Evolutionary conservation across 2,329 filamentous ascomycete genomes (phyloP), one percentile per base, ranked within the genome.

Genomic region (Pestalotiopsis fici): DNA sequence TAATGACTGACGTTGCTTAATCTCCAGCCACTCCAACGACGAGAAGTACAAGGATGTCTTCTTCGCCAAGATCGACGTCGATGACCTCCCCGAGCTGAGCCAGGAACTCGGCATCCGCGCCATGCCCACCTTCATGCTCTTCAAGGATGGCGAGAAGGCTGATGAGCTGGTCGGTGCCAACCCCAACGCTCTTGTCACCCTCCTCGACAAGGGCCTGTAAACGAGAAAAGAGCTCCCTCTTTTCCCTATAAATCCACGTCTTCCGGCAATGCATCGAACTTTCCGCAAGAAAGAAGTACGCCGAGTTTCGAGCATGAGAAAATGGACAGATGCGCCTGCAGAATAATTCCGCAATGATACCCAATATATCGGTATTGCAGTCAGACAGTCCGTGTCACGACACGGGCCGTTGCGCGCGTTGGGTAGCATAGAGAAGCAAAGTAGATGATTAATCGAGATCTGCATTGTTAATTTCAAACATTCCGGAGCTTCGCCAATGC

Each of bases 1-100:
- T 67, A 62, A 27, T 54, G 23, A 71, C 54, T 65, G 15, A 50
- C 59, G 21, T n/a, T 39, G 3, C 12, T 23, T n/a, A 7, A 7
- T 18, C 28, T 15, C 57, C 76, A 91, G 89, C 71, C 85, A 88
- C 79, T 88, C 89, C 75, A 79, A 90, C 56, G 78, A 82, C 56
- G 81, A 89, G 54, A 78, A 82, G 67, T 88, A 87, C 83, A 80
- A 87, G 71, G 79, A 83, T 72, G 86, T 91, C 72, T 85, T 88
- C 80, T 98, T 97, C 83, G 90, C 90, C 87, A 96, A 97, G 88
- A 85, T 98, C 78, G 94, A 98, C 80, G 94, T 98, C 74, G 95
- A 98, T 80, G 85, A 94, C 71, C 83, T 95, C 54, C 84, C 90
- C 72, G 90, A 93, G 1, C 87, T 97, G 62, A 90, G 93, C 37